Evolutionary conservation across 345 rosid species (phyloP).

Genomic region (Syzygium jambos): DNA sequence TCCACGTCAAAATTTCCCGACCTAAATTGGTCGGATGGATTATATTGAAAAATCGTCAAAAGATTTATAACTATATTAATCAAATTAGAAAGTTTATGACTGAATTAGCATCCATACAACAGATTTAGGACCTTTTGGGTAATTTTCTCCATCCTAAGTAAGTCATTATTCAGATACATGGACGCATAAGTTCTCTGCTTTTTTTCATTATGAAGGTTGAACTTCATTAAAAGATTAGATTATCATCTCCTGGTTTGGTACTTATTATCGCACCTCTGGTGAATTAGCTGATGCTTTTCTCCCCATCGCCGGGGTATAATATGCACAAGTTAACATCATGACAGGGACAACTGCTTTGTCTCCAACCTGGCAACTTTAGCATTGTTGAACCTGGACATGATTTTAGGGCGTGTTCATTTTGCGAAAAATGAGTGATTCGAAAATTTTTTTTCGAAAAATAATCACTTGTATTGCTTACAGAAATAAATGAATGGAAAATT

Average conservation of each 20-base stretch:
- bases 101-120: neutral
- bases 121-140: neutral
- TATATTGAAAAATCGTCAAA: neutral
- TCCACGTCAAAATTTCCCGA: fast-evolving
- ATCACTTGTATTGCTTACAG: too few species aligned
- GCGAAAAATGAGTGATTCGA: too few species aligned
- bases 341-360: neutral
- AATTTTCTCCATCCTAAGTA: neutral
- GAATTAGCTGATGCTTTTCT: neutral
- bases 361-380: neutral
- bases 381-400: neutral
- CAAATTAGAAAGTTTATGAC: fast-evolving
- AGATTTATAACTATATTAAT: fast-evolving
- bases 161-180: neutral
- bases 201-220: neutral
- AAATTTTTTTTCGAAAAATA: too few species aligned
- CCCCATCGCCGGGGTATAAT: neutral
- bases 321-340: too few species aligned
- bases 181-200: neutral
- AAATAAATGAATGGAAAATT: too few species aligned
- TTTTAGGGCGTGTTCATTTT: neutral
- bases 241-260: neutral
- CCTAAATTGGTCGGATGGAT: neutral
- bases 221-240: neutral
- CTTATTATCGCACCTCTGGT: neutral